Conservation (phyloP, 208 protist genomes). For the Leishmania mexicana region DNA sequence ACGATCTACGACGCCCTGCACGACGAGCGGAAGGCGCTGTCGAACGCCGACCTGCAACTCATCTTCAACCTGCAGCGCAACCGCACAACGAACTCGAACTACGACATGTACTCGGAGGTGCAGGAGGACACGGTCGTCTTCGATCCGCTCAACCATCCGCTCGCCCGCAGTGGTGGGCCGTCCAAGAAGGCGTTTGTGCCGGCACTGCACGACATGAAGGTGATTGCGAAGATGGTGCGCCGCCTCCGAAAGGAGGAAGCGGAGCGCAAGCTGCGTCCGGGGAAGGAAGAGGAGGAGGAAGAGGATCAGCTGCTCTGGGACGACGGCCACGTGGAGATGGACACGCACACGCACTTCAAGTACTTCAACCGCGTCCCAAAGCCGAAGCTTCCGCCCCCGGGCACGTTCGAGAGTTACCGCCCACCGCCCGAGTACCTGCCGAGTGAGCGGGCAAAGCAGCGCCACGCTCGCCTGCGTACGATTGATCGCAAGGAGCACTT, state of each 20-base stretch:
- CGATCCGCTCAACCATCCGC: constrained; percentile 91
- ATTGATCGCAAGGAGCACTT: constrained; percentile 95
- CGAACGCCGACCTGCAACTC: constrained; percentile 91
- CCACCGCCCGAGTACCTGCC: constrained; percentile 98
- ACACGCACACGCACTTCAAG: constrained; percentile 87
- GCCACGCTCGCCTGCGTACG: constrained; percentile 87
- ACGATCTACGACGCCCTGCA: constrained; percentile 93
- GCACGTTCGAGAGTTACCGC: constrained; percentile 98
- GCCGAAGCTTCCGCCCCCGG: constrained; percentile 83
- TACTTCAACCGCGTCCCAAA: constrained; percentile 88
- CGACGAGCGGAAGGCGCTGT: constrained; percentile 88
- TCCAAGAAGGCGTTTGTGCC: constrained; percentile 89
- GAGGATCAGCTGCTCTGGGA: constrained; percentile 77
- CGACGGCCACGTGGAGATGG: constrained; percentile 86
- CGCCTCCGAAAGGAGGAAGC: constrained; percentile 64
- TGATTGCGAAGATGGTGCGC: constrained; percentile 91
- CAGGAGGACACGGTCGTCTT: constrained; percentile 85
- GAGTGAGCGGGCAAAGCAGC: constrained; percentile 88
- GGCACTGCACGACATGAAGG: constrained; percentile 88
- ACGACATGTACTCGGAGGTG: constrained; percentile 91
- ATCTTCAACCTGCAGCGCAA: constrained; percentile 95
- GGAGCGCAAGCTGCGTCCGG: constrained; percentile 37
- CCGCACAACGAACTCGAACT: constrained; percentile 83
- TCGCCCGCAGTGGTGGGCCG: constrained; percentile 81
- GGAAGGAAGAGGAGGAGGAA: constrained; percentile 29